phyloP scores from a whole-genome alignment of 2,329 filamentous ascomycete genomes.

The Penicillium sp. region DNA sequence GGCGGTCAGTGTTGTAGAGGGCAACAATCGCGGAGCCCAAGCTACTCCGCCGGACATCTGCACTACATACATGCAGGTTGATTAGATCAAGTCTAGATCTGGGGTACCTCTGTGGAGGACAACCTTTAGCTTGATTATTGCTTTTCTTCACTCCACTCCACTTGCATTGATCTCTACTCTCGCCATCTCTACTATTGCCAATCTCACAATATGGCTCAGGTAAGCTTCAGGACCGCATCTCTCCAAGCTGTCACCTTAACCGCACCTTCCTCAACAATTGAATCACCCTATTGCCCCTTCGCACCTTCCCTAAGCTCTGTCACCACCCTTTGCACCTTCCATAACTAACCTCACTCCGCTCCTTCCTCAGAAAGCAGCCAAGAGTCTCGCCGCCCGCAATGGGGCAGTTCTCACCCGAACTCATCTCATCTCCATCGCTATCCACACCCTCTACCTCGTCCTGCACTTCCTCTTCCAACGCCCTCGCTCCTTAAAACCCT shows the following conservation, averaged over 20 bases:
- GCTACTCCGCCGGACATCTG: background rate
- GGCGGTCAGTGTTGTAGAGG: constrained; percentile 29
- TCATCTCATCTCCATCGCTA: constrained; percentile 72
- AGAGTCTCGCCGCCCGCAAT: constrained; percentile 77
- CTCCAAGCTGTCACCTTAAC: background rate
- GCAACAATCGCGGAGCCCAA: constrained; percentile 23
- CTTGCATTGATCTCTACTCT: no score
- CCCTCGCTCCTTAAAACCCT: constrained; percentile 65
- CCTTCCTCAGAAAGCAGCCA: constrained; percentile 51
- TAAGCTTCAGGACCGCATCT: constrained; percentile 14
- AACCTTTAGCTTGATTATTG: no score
- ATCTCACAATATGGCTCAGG: constrained; percentile 30
- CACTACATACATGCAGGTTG: no score
- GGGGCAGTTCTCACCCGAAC: constrained; percentile 76
- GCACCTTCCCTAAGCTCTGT: background rate
- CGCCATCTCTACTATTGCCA: no score
- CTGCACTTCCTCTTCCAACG: constrained; percentile 78
- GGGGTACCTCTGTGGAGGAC: no score
- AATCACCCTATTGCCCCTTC: background rate
- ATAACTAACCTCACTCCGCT: background rate
- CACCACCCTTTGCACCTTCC: background rate
- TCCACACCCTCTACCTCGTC: constrained; percentile 62
- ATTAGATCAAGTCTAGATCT: no score
- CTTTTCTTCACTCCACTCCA: no score
- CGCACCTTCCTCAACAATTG: background rate